Evolutionary conservation across 805 yeast genomes (phyloP), one percentile per base, ranked within the genome.

Genomic region (Blastobotrys robertii): DNA sequence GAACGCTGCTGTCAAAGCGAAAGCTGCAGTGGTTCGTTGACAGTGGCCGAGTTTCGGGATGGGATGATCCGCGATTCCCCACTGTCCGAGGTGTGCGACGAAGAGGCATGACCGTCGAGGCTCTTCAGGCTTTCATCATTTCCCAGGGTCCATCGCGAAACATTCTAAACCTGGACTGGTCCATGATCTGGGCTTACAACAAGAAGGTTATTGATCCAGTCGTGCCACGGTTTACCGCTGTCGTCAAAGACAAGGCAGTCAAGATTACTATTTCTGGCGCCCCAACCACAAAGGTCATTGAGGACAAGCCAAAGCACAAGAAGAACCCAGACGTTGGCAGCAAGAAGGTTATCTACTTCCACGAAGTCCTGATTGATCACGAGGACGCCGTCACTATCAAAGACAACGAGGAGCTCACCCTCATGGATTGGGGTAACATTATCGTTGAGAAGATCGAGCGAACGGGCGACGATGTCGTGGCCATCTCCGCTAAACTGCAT

Each of bases 61-160:
- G 99, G 99, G 97, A 92, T 60, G 99, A 92, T 66, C 98, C 99
- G 56, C 77, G 99, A 66, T 92, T 92, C 86, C 99, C 99, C 54
- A 92, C 99, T 38, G 95, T 92, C 33, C 81, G 97, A 67, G 99
- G 99, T 72, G 96, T 90, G 42, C 85, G 97, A 73, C 81, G 98
- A 74, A 84, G 99, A 72, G 99, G 99, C 72, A 92, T 92, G 99
- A 79, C 96, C 33, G 94, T 92, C 50, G 97, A 92, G 70, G 99
- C 97, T 52, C 77, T 92, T 64, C 79, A 90, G 67, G 84, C 84
- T 73, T 92, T 92, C 58, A 84, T 92, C 53, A 72, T 92, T 49
- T 76, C 94, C 40, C 97, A 92, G 71, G 99, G 99, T 58, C 99
- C 99, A 34, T 90, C 97, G 38, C 86, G 82, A 70, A 92, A 92